These are phyloP conservation scores for Verticillium nubilum DNA, from an alignment of 2,329 filamentous ascomycete species.

Conservation along the genomic window DNA sequence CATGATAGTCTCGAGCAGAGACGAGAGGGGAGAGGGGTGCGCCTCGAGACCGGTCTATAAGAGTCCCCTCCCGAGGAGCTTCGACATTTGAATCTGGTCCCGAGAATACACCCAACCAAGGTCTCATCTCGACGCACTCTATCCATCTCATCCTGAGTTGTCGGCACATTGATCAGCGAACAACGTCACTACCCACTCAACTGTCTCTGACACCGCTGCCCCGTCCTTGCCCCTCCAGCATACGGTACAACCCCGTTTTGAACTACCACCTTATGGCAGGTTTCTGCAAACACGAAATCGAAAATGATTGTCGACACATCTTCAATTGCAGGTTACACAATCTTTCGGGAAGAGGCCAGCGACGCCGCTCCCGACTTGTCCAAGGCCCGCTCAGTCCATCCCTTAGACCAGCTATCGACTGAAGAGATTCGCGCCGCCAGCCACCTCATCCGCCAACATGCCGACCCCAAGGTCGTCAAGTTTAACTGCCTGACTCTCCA, in stretches of 20 bases:
- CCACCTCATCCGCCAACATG: constrained; percentile 17
- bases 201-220: neutral
- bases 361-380: constrained; percentile 27
- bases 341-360: constrained; percentile 36
- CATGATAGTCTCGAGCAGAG: neutral
- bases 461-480: constrained; percentile 18
- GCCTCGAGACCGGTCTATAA: neutral
- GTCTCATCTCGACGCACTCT: neutral
- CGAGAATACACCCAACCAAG: neutral
- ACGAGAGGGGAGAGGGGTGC: neutral
- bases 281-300: constrained; percentile 14
- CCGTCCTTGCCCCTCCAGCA: neutral
- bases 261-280: constrained; percentile 3
- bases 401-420: constrained; percentile 45
- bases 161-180: neutral
- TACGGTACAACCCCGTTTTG: neutral
- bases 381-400: constrained; percentile 26
- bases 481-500: constrained; percentile 19
- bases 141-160: neutral
- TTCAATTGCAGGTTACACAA: constrained; percentile 38
- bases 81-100: neutral
- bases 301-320: constrained; percentile 36
- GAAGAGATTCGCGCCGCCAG: constrained; percentile 42
- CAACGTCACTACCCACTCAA: neutral
- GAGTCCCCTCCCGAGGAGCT: neutral